Evolutionary conservation across 257 asterid genomes (phyloP), one percentile per base, ranked within the genome.

Genomic region (Solanum tarapatanum): DNA sequence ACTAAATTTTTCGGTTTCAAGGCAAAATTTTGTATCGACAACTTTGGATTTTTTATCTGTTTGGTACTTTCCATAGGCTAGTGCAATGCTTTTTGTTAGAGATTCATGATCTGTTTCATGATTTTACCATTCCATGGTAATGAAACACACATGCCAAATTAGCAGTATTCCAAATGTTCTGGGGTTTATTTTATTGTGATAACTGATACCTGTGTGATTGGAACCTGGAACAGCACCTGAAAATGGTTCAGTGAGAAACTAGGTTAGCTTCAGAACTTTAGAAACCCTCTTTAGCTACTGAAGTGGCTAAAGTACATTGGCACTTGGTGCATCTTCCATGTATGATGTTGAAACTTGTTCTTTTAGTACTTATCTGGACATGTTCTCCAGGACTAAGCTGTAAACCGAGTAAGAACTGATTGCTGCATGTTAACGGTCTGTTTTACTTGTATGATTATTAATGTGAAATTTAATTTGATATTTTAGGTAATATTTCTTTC

Each of bases 241-340:
- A 73, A 88, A 43, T 33, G 24, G 48, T 88, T 37, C 85, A 55
- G 77, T 23, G 85, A 37, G 86, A 74, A 70, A 36, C 75, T 28
- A 51, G 69, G 37, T 84, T 58, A 37, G 70, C 84, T 88, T 76
- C 58, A 21, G 77, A 37, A 55, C 41, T 83, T 23, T 72, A 30
- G 84, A 74, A 83, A 24, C n/a, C 58, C 80, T 35, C 51, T 88
- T 75, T 39, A 24, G 43, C 48, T 45, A 32, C 87, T 87, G 48
- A 36, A 84, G 87, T 45, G 74, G 64, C 82, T 68, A 68, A 24
- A 83, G 84, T 80, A 84, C 51, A 37, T 35, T 87, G 87, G 24
- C 66, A 83, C 87, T 87, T 51, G 84, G 75, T 87, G 36, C 85
- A 84, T 84, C 87, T 84, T 39, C 87, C 80, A 60, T 58, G 51